Evolutionary conservation across 2,329 filamentous ascomycete genomes (phyloP).

Genomic region (Tolypocladium sp.): DNA sequence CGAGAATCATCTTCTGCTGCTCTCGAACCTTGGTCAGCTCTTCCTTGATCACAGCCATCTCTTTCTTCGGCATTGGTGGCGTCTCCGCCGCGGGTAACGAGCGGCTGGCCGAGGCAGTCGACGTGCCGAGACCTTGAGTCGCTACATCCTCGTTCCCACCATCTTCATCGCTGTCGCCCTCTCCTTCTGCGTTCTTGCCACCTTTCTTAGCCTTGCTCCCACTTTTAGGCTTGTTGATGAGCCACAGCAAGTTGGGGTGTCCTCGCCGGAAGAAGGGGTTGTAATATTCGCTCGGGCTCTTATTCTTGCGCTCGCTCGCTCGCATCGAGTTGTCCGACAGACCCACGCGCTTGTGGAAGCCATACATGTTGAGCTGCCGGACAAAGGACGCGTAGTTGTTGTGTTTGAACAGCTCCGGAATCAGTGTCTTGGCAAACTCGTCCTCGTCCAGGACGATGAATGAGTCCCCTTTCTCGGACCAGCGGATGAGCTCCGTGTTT

Average conservation of each 20-base stretch:
- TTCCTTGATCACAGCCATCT: conserved; percentile 66
- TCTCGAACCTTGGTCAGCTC: conserved; percentile 76
- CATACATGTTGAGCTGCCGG: conserved; percentile 91
- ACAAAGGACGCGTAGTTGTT: conserved; percentile 98
- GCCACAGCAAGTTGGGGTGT: conserved; percentile 84
- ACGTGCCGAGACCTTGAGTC: conserved; percentile 10
- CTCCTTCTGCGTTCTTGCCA: conserved; percentile 60
- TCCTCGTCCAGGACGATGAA: conserved; percentile 97
- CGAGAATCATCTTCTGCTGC: conserved; percentile 79
- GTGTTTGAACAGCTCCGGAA: conserved; percentile 98
- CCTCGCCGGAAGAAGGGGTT: conserved; percentile 94
- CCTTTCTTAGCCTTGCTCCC: conserved; percentile 50
- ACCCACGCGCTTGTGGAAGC: conserved; percentile 92
- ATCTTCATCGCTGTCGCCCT: conserved; percentile 49
- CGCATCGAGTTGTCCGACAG: conserved; percentile 97
- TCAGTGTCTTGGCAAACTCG: conserved; percentile 93
- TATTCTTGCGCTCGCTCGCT: conserved; percentile 92
- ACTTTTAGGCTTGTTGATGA: conserved; percentile 91
- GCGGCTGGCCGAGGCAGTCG: conserved; percentile 12
- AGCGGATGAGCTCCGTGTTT: conserved; percentile 90
- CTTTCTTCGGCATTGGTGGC: conserved; percentile 53
- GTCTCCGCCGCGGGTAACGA: conserved; percentile 33
- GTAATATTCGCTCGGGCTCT: conserved; percentile 96
- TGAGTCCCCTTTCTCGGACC: conserved; percentile 93
- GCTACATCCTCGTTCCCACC: conserved; percentile 30